Percentiles rank a stretch among this genome's conserved stretches.
Conservation (phyloP, 192 early-diverging fungal species). For the Thamnidium elegans region DNA sequence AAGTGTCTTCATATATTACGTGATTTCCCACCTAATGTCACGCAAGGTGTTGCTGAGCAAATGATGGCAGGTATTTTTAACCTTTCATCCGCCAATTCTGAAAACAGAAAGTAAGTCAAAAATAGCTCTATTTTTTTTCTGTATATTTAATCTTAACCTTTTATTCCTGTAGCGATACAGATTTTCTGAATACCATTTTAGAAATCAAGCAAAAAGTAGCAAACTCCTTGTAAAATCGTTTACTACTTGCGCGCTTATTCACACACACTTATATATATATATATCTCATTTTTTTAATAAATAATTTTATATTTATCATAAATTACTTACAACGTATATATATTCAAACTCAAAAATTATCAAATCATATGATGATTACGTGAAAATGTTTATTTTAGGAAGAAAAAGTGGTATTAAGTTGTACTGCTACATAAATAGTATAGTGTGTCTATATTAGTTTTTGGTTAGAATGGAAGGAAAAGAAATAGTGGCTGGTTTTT, state of each 20-base stretch:
- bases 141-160: neutral
- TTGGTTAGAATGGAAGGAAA: too few species aligned
- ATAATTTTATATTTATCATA: neutral
- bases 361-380: too few species aligned
- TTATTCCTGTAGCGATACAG: conserved; percentile 22
- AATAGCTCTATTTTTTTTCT: neutral
- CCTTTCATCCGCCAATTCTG: conserved; percentile 40
- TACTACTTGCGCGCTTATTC: neutral
- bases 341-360: neutral
- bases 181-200: conserved; percentile 31
- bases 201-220: conserved; percentile 37
- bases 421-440: too few species aligned
- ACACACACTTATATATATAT: neutral
- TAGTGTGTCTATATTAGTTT: too few species aligned
- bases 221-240: conserved; percentile 5
- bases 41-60: conserved; percentile 69
- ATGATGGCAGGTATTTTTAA: conserved; percentile 73
- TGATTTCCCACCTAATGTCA: conserved; percentile 54
- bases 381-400: too few species aligned
- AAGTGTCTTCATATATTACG: conserved; percentile 53
- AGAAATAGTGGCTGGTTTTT: too few species aligned
- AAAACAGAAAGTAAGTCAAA: conserved; percentile 25
- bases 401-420: too few species aligned
- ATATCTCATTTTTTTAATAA: neutral
- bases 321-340: neutral